phyloP scores from a whole-genome alignment of 2,329 filamentous ascomycete species.

The Cercospora sojina region DNA sequence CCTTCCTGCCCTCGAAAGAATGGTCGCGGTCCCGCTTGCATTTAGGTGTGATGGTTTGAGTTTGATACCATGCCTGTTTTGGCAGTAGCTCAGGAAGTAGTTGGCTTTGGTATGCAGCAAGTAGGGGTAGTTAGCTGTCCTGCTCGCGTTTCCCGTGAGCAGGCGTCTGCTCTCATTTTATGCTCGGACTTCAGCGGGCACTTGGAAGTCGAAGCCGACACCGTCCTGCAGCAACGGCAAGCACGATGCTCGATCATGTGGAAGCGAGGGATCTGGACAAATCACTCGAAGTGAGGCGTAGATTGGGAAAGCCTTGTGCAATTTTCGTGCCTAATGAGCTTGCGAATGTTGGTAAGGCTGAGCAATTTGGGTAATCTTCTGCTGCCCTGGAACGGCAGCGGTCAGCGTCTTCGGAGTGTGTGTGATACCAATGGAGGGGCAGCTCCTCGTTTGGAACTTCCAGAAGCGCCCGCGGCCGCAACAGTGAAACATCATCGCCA shows the following conservation, averaged over 20 bases:
- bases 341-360: slow-evolving; percentile 9
- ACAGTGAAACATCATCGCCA: neutral
- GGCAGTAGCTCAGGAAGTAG: slow-evolving; percentile 1
- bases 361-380: slow-evolving; percentile 9
- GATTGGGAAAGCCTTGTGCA: slow-evolving; percentile 5
- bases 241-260: slow-evolving; percentile 1
- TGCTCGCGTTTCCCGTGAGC: neutral
- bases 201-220: neutral
- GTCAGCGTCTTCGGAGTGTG: neutral
- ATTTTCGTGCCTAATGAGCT: slow-evolving; percentile 1
- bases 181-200: neutral
- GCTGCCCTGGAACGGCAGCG: neutral
- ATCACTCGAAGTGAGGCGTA: slow-evolving; percentile 11
- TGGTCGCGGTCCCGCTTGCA: neutral
- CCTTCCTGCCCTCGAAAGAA: neutral
- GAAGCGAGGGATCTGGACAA: slow-evolving; percentile 4
- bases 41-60: slow-evolving; percentile 3
- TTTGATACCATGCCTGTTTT: slow-evolving; percentile 1
- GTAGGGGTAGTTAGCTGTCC: slow-evolving; percentile 11
- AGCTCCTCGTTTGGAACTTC: neutral
- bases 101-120: slow-evolving; percentile 3
- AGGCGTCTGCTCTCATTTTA: neutral
- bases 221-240: neutral
- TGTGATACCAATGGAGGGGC: slow-evolving; percentile 1
- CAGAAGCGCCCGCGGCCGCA: slow-evolving; percentile 10